Percentiles rank a stretch among this genome's conserved stretches.
phyloP scores from a whole-genome alignment of 1,284 basidiomycete species.

The Trametes versicolor region DNA sequence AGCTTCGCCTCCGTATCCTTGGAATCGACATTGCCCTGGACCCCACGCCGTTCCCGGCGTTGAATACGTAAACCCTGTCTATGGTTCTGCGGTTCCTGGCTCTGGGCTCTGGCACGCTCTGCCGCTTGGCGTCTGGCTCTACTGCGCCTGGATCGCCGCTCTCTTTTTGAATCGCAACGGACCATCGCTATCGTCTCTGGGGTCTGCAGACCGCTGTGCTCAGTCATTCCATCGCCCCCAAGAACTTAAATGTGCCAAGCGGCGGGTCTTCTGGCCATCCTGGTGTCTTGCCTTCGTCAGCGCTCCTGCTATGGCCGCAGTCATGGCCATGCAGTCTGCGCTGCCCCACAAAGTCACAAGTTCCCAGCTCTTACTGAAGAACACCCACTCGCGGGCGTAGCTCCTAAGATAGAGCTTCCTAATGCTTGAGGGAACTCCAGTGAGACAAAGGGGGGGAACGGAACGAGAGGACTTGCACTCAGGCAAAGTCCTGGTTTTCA shows the following conservation, averaged over 20 bases:
- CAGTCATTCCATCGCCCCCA: neutral
- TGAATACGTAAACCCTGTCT: neutral
- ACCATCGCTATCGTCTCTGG: neutral
- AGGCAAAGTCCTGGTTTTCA: too few relatives aligned
- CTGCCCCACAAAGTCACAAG: neutral
- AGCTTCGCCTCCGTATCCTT: neutral
- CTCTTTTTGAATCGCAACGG: neutral
- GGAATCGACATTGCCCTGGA: neutral
- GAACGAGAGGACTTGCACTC: too few relatives aligned
- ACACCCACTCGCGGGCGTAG: too few relatives aligned
- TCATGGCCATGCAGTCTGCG: neutral
- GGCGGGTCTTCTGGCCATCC: neutral
- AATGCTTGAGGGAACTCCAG: too few relatives aligned
- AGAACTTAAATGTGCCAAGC: neutral
- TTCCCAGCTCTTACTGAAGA: neutral
- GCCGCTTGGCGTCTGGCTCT: neutral
- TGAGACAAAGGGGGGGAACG: too few relatives aligned
- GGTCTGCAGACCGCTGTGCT: neutral
- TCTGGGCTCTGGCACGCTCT: neutral
- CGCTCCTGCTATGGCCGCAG: neutral
- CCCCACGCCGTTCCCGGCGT: neutral
- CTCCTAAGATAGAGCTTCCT: too few relatives aligned
- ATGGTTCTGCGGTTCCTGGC: conserved; percentile 8
- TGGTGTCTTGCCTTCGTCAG: neutral
- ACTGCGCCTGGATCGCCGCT: conserved; percentile 6